Base-by-base conservation (phyloP, 1,284 basidiomycete genomes). In the Ustilago cynodontis region DNA sequence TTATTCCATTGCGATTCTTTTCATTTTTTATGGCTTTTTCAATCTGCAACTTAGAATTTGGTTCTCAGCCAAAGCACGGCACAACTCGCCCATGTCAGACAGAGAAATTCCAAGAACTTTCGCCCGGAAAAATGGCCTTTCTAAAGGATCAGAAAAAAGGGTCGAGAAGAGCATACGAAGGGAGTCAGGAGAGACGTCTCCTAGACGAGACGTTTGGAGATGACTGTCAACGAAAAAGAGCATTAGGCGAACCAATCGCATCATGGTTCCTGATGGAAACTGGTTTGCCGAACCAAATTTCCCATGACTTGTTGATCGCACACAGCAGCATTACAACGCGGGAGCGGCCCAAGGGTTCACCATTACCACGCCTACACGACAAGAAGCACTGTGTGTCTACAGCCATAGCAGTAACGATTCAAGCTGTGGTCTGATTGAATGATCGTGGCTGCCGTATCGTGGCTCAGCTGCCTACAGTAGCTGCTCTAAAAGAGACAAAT, bases 181-280 rank as follows among this genome's bases (percentile, higher is more conserved):
- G 28, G 49, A 26, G 26, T 31, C 22, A 22, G 43, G 20, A 39
- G 37, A 1, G 37, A 18, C 14, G 6, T n/a, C n/a, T n/a, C n/a
- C n/a, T n/a, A n/a, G n/a, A n/a, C n/a, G n/a, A n/a, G n/a, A n/a
- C n/a, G n/a, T n/a, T 6, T 16, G 37, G 14, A 47, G 47, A 49
- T 26, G 47, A 49, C 47, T 49, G 47, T 49, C 24, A 49, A 49
- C 47, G 11, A 49, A 16, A 49, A 26, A 16, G 14, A 5, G 10
- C 7, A 18, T 16, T 33, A 26, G 24, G 31, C 47, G 28, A 51
- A 28, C 61, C 54, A 64, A 56, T 57, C 9, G 50, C 55, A 65
- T 51, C 49, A 29, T 52, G 54, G 62, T 65, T 65, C 62, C 62
- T 65, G 55, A 43, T 26, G n/a, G 29, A 65, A 26, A 29, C 24